A percentile compares a stretch with the other conserved stretches of the same genome.
Evolutionary conservation across 2,329 filamentous ascomycete species (phyloP).

Genomic region (Thermochaetoides dissita): DNA sequence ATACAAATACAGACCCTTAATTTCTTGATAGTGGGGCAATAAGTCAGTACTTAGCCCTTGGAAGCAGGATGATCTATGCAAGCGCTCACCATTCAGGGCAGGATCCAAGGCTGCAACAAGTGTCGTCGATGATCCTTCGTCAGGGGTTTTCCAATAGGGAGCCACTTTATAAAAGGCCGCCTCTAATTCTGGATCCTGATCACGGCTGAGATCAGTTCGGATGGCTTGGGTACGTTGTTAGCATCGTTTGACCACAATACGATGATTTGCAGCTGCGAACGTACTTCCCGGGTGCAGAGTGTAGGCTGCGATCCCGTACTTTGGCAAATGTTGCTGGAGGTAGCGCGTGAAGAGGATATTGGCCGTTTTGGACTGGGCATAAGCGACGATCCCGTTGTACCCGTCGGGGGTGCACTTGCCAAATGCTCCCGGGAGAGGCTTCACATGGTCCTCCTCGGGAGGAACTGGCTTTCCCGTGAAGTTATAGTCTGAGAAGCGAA

Average conservation of each 20-base stretch:
- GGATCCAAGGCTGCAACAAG: conserved; percentile 29
- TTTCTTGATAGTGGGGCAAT: conserved; percentile 4
- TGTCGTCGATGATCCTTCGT: conserved; percentile 26
- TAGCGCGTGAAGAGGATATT: conserved; percentile 32
- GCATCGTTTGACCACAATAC: neutral
- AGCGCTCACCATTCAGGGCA: conserved; percentile 16
- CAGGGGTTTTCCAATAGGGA: conserved; percentile 22
- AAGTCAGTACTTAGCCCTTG: neutral
- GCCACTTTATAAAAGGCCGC: conserved; percentile 18
- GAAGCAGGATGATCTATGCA: neutral
- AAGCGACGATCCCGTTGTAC: conserved; percentile 27
- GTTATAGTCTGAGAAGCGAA: conserved; percentile 32
- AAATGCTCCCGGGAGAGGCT: conserved; percentile 18
- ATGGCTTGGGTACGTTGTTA: conserved; percentile 16
- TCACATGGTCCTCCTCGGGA: conserved; percentile 19
- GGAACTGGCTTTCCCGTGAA: conserved; percentile 27
- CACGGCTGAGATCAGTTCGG: conserved; percentile 21
- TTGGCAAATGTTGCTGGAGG: conserved; percentile 22
- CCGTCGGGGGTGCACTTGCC: conserved; percentile 20
- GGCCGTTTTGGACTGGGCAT: conserved; percentile 38
- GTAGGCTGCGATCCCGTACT: conserved; percentile 23
- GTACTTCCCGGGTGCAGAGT: conserved; percentile 29
- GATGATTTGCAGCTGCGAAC: conserved; percentile 1
- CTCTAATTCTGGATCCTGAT: conserved; percentile 21
- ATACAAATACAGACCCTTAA: conserved; percentile 24